phyloP scores from a whole-genome alignment of 169 alveolate species.

The Cryptosporidium sp. region DNA sequence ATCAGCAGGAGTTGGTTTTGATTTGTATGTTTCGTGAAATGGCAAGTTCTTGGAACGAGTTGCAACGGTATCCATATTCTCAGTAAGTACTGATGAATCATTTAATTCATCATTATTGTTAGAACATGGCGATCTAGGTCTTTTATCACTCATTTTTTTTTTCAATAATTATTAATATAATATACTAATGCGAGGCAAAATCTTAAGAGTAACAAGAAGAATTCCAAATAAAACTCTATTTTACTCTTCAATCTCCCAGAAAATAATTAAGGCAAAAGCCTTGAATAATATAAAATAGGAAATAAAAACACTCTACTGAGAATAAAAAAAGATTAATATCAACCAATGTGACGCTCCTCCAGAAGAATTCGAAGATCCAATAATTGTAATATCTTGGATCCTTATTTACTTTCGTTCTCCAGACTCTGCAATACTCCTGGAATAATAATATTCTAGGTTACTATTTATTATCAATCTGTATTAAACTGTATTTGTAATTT shows the following conservation, averaged over 20 bases:
- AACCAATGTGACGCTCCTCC: neutral
- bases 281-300: neutral
- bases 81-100: constrained; percentile 55
- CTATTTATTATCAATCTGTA: neutral
- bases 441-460: neutral
- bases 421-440: neutral
- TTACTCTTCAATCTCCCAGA: constrained; percentile 6
- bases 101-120: constrained; percentile 12
- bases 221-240: constrained; percentile 10
- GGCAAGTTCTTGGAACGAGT: constrained; percentile 40
- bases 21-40: constrained; percentile 39
- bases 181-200: neutral
- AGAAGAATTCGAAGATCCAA: constrained; percentile 15
- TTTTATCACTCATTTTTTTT: constrained; percentile 1
- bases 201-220: constrained; percentile 1
- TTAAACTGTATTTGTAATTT: neutral
- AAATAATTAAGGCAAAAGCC: constrained; percentile 1
- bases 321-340: neutral
- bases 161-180: neutral
- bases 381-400: neutral
- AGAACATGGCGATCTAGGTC: constrained; percentile 2
- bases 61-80: constrained; percentile 66
- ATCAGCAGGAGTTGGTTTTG: constrained; percentile 6
- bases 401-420: neutral
- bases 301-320: constrained; percentile 13